phyloP scores from a whole-genome alignment of 805 yeast species.

The Candida nanaspora region DNA sequence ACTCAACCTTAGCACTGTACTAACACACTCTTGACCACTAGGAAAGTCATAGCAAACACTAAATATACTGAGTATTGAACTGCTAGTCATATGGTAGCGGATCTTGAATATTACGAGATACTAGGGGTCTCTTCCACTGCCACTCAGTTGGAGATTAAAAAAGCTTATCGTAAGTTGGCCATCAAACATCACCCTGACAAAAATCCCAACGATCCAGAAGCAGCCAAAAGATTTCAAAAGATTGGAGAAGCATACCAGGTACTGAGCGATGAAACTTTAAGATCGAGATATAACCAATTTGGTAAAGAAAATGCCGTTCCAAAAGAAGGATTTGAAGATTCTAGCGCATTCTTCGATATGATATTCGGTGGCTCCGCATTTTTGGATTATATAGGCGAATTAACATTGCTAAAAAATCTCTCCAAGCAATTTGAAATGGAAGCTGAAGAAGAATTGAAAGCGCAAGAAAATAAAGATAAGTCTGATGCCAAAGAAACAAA shows the following conservation, averaged over 20 bases:
- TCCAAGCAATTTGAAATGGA: slow-evolving; percentile 47
- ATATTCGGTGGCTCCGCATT: slow-evolving; percentile 85
- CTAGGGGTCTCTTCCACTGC: slow-evolving; percentile 67
- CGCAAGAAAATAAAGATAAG: background rate
- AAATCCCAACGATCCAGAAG: slow-evolving; percentile 89
- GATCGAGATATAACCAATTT: slow-evolving; percentile 71
- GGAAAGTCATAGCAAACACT: too few relatives aligned
- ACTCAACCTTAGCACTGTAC: too few relatives aligned
- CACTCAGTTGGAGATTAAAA: slow-evolving; percentile 75
- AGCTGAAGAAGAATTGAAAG: slow-evolving; percentile 16
- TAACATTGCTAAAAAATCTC: slow-evolving; percentile 59
- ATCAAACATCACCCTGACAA: slow-evolving; percentile 92
- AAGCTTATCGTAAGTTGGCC: slow-evolving; percentile 88
- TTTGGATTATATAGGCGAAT: slow-evolving; percentile 72
- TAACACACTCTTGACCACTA: too few relatives aligned
- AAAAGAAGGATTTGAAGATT: slow-evolving; percentile 73
- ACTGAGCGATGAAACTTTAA: slow-evolving; percentile 60
- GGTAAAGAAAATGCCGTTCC: slow-evolving; percentile 77
- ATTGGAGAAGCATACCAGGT: slow-evolving; percentile 71
- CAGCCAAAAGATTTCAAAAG: slow-evolving; percentile 81
- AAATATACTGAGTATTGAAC: too few relatives aligned
- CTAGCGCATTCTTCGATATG: slow-evolving; percentile 72
- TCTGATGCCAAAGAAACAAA: background rate
- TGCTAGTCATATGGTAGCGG: too few relatives aligned
- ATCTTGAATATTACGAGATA: slow-evolving; percentile 79